Percentiles rank a stretch among this genome's conserved stretches.
phyloP scores from a whole-genome alignment of 148 eudicot genomes.

The Camellia granthamiana region DNA sequence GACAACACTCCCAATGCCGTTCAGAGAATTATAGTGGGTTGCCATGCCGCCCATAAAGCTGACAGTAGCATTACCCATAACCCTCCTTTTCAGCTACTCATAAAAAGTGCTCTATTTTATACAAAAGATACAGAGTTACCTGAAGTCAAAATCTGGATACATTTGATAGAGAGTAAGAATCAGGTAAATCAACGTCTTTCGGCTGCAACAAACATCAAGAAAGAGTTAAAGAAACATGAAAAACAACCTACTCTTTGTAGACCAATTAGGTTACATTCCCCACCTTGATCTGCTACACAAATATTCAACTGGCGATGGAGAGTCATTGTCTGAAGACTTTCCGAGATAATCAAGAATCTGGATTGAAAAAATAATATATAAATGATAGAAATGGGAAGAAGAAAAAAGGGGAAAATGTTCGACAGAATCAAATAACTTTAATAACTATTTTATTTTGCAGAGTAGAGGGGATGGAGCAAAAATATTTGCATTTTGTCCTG shows the following conservation, averaged over 20 bases:
- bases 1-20: slow-evolving; percentile 95
- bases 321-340: slow-evolving; percentile 72
- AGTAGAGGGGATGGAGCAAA: neutral
- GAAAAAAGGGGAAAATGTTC: too few relatives aligned
- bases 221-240: slow-evolving; percentile 21
- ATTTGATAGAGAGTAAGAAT: slow-evolving; percentile 82
- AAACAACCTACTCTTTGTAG: slow-evolving; percentile 1
- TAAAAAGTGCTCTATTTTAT: neutral
- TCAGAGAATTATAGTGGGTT: slow-evolving; percentile 74
- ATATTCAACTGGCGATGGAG: slow-evolving; percentile 77
- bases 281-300: slow-evolving; percentile 77
- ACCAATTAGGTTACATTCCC: slow-evolving; percentile 16
- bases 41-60: slow-evolving; percentile 97
- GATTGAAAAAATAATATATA: slow-evolving; percentile 6
- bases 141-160: slow-evolving; percentile 98
- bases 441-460: neutral
- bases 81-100: slow-evolving; percentile 41
- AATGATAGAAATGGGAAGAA: neutral
- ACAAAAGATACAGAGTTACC: slow-evolving; percentile 53
- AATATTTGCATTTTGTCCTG: neutral
- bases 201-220: slow-evolving; percentile 44
- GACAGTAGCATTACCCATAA: slow-evolving; percentile 99
- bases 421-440: neutral
- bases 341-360: slow-evolving; percentile 86
- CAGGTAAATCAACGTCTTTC: slow-evolving; percentile 86